Conservation (phyloP, 2,329 filamentous ascomycete genomes). For the Aspergillus persii region DNA sequence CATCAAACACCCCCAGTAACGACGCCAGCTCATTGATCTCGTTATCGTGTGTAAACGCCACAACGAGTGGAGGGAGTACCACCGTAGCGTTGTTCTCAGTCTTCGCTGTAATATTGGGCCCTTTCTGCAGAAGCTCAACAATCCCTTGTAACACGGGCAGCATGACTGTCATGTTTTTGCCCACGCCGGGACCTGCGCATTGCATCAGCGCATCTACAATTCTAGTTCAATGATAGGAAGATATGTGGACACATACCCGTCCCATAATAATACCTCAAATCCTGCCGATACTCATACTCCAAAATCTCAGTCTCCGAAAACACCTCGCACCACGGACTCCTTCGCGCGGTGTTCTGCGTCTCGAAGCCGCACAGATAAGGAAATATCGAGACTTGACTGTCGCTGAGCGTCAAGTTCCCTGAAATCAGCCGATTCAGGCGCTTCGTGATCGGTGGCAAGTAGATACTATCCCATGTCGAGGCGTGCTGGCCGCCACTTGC, state of each 20-base stretch:
- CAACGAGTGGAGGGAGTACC: slow-evolving; percentile 56
- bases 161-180: slow-evolving; percentile 39
- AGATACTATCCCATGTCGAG: slow-evolving; percentile 12
- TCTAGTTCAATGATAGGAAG: too few species aligned
- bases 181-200: slow-evolving; percentile 22
- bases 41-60: slow-evolving; percentile 65
- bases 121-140: slow-evolving; percentile 52
- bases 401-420: slow-evolving; percentile 54
- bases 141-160: slow-evolving; percentile 58
- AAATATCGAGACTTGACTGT: slow-evolving; percentile 56
- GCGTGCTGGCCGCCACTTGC: slow-evolving; percentile 34
- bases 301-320: slow-evolving; percentile 62
- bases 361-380: slow-evolving; percentile 72
- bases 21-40: slow-evolving; percentile 63
- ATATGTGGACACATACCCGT: slow-evolving; percentile 42
- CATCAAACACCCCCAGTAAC: slow-evolving; percentile 61
- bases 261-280: slow-evolving; percentile 67
- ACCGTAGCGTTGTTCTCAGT: slow-evolving; percentile 45
- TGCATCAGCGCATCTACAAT: too few species aligned
- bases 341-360: slow-evolving; percentile 61
- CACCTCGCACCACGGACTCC: slow-evolving; percentile 62
- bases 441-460: slow-evolving; percentile 22
- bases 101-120: slow-evolving; percentile 42
- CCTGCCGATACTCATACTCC: slow-evolving; percentile 66
- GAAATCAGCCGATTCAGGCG: slow-evolving; percentile 55